Base-by-base conservation (phyloP, 805 yeast species). In the Cyberlindnera mississippiensis region DNA sequence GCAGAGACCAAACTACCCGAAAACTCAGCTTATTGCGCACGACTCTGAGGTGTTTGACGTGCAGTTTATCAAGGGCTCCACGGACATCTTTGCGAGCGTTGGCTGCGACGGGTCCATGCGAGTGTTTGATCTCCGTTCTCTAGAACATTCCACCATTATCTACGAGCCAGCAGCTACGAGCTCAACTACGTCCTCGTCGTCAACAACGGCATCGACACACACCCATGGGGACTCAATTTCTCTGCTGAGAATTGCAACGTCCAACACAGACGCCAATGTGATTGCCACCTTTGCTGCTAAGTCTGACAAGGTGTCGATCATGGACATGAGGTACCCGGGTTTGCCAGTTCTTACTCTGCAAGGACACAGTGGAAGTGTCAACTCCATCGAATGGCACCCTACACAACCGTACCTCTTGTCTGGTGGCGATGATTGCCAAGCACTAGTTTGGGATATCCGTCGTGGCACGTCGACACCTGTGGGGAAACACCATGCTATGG, bases 91-190 rank as follows among this genome's bases (percentile, higher is more conserved):
- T 64, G 86, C 96, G 36, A 83, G 93, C 41, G 96, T 91, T 41
- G 96, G 97, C 2, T 90, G 89, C 40, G 99, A 93, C 64, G 99
- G 99, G 0, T 83, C 95, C 14, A 86, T 90, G 59, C 72, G 99
- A 33, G 85, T 93, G 7, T 93, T 93, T 62, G 99, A 93, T 58
- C 70, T 93, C 45, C 67, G 99, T 42, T 73, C 90, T 8, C 67
- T 91, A 38, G 97, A 93, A 45, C 98, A 90, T 61, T 85, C 96
- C 14, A 91, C 99, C 2, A 93, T 93, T 52, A 83, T 93, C 13
- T 93, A 87, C 61, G 99, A 93, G 59, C 88, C 88, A 11, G 76
- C 68, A 22, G 44, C 63, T 11, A 20, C 46, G 13, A n/a, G 33
- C 7, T 13, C 44, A 13, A 28, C 19, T 11, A 9, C 50, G n/a